A percentile compares a stretch with the other conserved stretches of the same genome.
Conservation (phyloP, 176 grass and related monocot species). For the Canna indica region DNA sequence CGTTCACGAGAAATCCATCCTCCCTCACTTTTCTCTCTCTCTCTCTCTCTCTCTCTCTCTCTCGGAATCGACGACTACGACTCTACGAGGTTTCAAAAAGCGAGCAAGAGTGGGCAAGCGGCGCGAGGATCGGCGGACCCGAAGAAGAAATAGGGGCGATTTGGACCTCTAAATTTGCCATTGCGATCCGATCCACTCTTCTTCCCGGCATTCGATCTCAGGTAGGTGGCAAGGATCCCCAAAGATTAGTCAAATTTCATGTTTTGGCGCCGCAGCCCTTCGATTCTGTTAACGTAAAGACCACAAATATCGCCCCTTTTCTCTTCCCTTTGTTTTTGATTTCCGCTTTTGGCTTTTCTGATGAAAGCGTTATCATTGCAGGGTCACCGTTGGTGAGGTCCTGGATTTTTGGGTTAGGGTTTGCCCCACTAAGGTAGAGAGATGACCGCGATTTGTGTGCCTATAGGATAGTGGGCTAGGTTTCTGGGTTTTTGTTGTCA, state of each 20-base stretch:
- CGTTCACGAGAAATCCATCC: neutral
- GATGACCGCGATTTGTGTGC: too few relatives aligned
- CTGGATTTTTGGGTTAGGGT: neutral
- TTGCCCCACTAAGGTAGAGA: neutral
- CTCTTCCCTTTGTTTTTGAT: neutral
- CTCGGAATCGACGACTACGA: neutral
- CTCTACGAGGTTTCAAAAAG: neutral
- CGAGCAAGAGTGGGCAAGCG: neutral
- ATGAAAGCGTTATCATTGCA: neutral
- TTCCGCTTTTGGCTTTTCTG: neutral
- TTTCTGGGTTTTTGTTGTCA: neutral
- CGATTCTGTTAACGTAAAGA: neutral
- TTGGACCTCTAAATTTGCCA: neutral
- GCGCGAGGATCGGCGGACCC: neutral
- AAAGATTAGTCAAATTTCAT: neutral
- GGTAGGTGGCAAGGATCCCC: neutral
- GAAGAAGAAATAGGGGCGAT: neutral
- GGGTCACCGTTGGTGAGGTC: neutral
- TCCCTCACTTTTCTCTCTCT: neutral
- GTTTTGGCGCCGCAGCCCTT: neutral
- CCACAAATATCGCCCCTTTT: neutral
- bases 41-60: neutral
- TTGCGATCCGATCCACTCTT: neutral
- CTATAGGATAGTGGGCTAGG: neutral
- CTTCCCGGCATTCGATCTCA: neutral